These are phyloP conservation scores for Lonicera japonica DNA, from an alignment of 129 eudicot genomes.

Conservation along the genomic window DNA sequence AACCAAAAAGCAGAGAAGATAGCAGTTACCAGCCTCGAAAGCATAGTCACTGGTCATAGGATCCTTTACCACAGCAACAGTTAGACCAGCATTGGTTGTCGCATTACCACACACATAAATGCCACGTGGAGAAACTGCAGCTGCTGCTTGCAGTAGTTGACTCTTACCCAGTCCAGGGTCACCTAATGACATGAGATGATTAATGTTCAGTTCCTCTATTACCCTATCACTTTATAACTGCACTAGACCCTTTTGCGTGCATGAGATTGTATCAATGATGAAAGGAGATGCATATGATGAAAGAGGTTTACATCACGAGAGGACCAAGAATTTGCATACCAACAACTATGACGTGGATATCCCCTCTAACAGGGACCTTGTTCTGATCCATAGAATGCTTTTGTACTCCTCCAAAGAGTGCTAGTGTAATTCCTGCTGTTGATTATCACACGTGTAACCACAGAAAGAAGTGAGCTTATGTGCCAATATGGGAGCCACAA, in stretches of 20 bases:
- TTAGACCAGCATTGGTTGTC: slow-evolving; percentile 94
- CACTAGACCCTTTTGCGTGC: not conserved
- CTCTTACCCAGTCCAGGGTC: slow-evolving; percentile 98
- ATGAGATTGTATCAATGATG: not conserved
- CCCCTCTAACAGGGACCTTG: slow-evolving; percentile 97
- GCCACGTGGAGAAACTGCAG: slow-evolving; percentile 95
- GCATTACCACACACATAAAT: slow-evolving; percentile 96
- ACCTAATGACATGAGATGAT: slow-evolving; percentile 35
- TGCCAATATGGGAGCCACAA: not conserved
- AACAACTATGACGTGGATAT: slow-evolving; percentile 85
- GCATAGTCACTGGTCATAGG: slow-evolving; percentile 91
- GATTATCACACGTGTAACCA: not conserved
- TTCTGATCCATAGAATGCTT: slow-evolving; percentile 94
- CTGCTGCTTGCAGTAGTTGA: slow-evolving; percentile 97
- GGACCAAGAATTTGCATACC: slow-evolving; percentile 42
- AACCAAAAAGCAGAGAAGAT: slow-evolving; percentile 5
- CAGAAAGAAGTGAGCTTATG: not conserved
- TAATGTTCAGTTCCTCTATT: not conserved
- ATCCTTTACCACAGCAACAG: slow-evolving; percentile 98
- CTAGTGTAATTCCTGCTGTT: slow-evolving; percentile 73
- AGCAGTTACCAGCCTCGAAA: slow-evolving; percentile 82
- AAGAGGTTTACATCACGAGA: not conserved
- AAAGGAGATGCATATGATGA: too few relatives aligned
- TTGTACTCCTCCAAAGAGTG: slow-evolving; percentile 89
- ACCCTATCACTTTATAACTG: not conserved